Evolutionary conservation across 2,329 filamentous ascomycete species (phyloP).

Genomic region (Chaetomium sp.): DNA sequence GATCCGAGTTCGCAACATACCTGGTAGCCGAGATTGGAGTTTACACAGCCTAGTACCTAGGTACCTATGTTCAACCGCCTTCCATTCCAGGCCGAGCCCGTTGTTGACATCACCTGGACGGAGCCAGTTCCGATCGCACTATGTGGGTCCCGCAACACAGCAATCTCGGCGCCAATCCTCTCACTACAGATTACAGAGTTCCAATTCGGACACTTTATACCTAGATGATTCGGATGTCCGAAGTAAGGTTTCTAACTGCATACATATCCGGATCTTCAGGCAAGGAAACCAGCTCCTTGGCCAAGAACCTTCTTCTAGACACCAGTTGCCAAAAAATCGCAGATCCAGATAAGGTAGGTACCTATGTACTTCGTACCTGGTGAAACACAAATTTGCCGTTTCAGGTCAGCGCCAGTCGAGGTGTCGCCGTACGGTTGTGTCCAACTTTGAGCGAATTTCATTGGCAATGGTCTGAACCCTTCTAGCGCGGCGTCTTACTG

Average conservation of each 20-base stretch:
- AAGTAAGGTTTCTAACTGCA: not conserved
- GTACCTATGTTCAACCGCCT: not conserved
- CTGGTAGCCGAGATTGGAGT: not conserved
- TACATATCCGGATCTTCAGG: too few species aligned
- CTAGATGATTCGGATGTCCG: not conserved
- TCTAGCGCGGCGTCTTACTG: not conserved
- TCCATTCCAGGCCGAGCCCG: not conserved
- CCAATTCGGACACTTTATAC: not conserved
- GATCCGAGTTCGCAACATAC: not conserved
- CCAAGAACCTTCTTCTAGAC: too few species aligned
- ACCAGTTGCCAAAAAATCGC: too few species aligned
- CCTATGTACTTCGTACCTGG: too few species aligned
- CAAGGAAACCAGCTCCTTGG: not conserved
- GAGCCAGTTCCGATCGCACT: not conserved
- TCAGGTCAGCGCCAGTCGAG: too few species aligned
- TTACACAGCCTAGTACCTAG: too few species aligned
- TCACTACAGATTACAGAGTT: too few species aligned
- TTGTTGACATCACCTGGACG: not conserved
- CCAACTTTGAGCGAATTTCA: too few species aligned
- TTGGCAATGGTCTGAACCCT: not conserved
- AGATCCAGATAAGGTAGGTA: too few species aligned
- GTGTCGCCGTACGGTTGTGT: too few species aligned
- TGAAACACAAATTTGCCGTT: too few species aligned
- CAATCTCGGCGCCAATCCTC: not conserved
- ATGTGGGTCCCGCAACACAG: not conserved